Evolutionary conservation across 2,329 filamentous ascomycete species (phyloP).

Genomic region (Alternaria sp.): DNA sequence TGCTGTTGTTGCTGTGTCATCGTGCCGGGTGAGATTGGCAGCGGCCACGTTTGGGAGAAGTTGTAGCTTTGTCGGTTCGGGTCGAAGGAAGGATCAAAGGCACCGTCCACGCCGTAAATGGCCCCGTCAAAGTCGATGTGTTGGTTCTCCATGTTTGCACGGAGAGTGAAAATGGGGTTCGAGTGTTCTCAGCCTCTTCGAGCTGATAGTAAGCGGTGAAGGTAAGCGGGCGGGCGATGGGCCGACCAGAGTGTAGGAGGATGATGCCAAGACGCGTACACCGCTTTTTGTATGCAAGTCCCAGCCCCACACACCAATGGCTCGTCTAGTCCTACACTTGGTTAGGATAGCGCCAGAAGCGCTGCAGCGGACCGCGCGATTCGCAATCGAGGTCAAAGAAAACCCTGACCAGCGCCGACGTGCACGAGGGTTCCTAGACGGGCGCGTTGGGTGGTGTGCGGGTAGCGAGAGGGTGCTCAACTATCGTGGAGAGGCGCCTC

Average conservation of each 20-base stretch:
- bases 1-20: slow-evolving; percentile 39
- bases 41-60: slow-evolving; percentile 47
- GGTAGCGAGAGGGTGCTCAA: slow-evolving; percentile 5
- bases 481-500: slow-evolving; percentile 11
- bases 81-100: slow-evolving; percentile 49
- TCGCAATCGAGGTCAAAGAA: slow-evolving; percentile 23
- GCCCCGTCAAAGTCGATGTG: slow-evolving; percentile 48
- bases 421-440: slow-evolving; percentile 23
- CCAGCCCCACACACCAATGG: slow-evolving; percentile 18
- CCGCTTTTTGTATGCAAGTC: slow-evolving; percentile 17
- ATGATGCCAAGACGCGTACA: slow-evolving; percentile 17
- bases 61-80: slow-evolving; percentile 41
- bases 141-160: slow-evolving; percentile 51
- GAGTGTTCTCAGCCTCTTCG: slow-evolving; percentile 44
- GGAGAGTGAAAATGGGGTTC: slow-evolving; percentile 25
- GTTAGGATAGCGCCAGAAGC: slow-evolving; percentile 32
- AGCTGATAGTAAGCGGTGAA: slow-evolving; percentile 41
- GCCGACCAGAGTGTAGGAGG: slow-evolving; percentile 17
- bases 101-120: slow-evolving; percentile 44
- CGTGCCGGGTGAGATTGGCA: slow-evolving; percentile 43
- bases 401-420: slow-evolving; percentile 19
- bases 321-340: slow-evolving; percentile 16
- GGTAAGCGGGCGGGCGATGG: slow-evolving; percentile 32
- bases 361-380: slow-evolving; percentile 37
- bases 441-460: slow-evolving; percentile 7